phyloP scores from a whole-genome alignment of 495 filamentous ascomycete species.

The Aspergillus leporis region DNA sequence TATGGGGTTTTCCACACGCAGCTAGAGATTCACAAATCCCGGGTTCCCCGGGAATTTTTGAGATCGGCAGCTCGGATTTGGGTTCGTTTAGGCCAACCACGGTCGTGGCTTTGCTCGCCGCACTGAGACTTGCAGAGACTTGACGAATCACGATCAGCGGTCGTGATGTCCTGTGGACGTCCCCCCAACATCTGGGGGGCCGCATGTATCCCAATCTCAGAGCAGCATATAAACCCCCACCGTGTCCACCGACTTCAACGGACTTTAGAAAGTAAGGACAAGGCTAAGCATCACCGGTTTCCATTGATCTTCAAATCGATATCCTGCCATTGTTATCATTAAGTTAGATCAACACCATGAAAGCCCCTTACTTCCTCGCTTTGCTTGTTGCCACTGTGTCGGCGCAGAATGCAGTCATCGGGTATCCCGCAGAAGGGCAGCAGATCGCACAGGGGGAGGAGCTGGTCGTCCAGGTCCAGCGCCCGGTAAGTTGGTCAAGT shows the following conservation, averaged over 20 bases:
- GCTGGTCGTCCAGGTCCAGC: constrained; percentile 33
- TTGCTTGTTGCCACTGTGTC: constrained; percentile 49
- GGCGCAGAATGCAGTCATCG: constrained; percentile 65
- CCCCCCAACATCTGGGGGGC: background rate
- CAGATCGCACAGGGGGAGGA: constrained; percentile 22
- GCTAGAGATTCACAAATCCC: background rate
- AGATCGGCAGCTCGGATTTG: background rate
- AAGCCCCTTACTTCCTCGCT: constrained; percentile 24
- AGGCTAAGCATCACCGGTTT: background rate
- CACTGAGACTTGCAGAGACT: background rate
- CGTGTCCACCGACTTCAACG: background rate
- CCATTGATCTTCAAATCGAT: background rate
- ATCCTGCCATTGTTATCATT: background rate
- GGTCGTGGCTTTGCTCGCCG: background rate
- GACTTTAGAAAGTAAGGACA: background rate
- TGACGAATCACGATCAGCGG: background rate
- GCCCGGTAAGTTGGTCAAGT: constrained; percentile 26
- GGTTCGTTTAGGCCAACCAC: background rate
- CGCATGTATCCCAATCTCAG: background rate
- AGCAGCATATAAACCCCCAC: background rate
- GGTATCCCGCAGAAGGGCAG: constrained; percentile 51
- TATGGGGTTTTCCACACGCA: background rate
- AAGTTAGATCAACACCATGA: constrained; percentile 22
- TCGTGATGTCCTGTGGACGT: background rate
- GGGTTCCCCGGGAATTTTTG: background rate